Evolutionary conservation across 1,284 basidiomycete species (phyloP), one percentile per base, ranked within the genome.

Genomic region (Omphalotus olearius): DNA sequence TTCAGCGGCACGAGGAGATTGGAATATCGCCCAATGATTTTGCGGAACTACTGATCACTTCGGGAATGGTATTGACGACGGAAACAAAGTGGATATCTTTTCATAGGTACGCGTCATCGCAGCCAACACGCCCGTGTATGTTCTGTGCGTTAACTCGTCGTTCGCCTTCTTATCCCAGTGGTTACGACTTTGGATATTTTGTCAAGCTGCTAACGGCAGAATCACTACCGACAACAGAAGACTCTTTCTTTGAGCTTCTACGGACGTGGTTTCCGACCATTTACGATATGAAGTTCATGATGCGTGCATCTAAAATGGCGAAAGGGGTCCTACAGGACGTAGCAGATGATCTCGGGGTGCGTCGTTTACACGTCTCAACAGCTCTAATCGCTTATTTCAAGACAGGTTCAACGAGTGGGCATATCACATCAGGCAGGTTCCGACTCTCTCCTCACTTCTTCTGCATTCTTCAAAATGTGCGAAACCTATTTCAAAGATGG

Each of bases 121-220:
- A 23, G 23, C 23, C 5, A 23, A 2, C 23, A 23, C 23, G 23
- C 23, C 23, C 5, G 2, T 5, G 5, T 23, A 23, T 23, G 5
- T 23, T 23, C 23, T 23, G 23, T 23, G 23, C 23, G 23, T 23
- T 40, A 9, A 16, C 38, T 7, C 38, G 16, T 17, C 38, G 16
- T 9, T 40, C n/a, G 7, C 3, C 9, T 9, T 33, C 9, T 9
- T 33, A 9, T 18, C 4, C 30, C 41, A 98, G 95, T 66, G 97
- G 96, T 28, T 99, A 99, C 70, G 96, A 99, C 70, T 99, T 99
- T 72, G 96, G 97, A 17, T 99, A 99, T 68, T 88, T 99, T 60
- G 85, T 99, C 69, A 97, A 97, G 68, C 81, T 98, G 47, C 80
- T 99, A 45, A 98, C 95, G 0, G 88, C 84, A 58, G 77, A 87